Evolutionary conservation across 441 rosid species (phyloP).

Genomic region (Monsonia emarginata): DNA sequence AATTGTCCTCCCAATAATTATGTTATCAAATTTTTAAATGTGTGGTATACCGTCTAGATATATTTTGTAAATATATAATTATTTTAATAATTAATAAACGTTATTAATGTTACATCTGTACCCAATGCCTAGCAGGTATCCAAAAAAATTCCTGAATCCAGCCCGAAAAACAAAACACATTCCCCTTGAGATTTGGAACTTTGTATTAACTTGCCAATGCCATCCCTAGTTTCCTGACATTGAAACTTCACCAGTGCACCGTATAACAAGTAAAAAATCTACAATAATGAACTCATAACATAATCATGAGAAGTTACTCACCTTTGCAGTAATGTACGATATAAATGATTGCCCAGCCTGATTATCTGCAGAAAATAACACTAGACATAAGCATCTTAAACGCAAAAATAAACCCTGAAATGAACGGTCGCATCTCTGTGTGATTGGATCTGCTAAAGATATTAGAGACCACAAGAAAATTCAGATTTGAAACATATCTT

Average conservation of each 20-base stretch:
- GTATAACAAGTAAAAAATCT: not conserved
- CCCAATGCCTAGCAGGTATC: not conserved
- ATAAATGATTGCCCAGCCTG: conserved; percentile 64
- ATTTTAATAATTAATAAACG: not conserved
- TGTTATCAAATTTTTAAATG: not conserved
- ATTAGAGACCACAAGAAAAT: not conserved
- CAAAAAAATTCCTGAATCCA: not conserved
- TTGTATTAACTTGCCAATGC: not conserved
- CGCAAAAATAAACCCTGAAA: not conserved
- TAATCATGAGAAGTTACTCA: conserved; percentile 16
- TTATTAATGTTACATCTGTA: not conserved
- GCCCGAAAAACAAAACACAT: not conserved
- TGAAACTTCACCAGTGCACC: not conserved
- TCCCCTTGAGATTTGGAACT: not conserved
- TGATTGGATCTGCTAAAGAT: not conserved
- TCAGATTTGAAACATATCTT: not conserved
- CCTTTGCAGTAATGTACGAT: conserved; percentile 79
- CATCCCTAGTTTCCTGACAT: not conserved
- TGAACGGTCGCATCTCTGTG: not conserved
- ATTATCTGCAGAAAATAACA: conserved; percentile 44
- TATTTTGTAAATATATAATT: not conserved
- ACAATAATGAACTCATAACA: not conserved
- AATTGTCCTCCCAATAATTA: not conserved
- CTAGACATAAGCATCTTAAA: conserved; percentile 6
- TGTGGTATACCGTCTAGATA: not conserved